Conservation (phyloP, 768 basidiomycete genomes). For the Exidia glandulosa region DNA sequence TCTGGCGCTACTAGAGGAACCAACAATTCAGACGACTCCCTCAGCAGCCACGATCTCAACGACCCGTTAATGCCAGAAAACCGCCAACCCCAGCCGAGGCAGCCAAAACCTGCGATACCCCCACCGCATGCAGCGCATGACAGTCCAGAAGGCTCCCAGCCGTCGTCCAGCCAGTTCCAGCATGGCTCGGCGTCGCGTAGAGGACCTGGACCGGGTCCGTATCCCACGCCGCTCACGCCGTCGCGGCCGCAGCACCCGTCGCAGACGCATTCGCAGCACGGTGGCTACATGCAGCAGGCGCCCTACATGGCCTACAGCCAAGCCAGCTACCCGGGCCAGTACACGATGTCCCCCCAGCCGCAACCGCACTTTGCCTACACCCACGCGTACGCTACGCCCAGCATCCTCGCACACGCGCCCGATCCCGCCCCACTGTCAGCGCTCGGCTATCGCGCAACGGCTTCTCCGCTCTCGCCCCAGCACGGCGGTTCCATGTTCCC, state of each 20-base stretch:
- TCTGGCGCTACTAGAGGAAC: background rate
- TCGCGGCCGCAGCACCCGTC: background rate
- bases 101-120: background rate
- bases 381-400: background rate
- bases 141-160: background rate
- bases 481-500: background rate
- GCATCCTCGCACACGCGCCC: background rate
- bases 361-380: background rate
- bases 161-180: background rate
- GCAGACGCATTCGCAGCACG: background rate
- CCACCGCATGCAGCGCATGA: background rate
- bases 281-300: background rate
- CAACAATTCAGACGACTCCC: background rate
- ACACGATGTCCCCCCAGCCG: slow-evolving; percentile 35
- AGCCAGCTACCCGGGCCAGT: slow-evolving; percentile 31
- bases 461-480: background rate
- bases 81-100: background rate
- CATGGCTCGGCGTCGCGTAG: background rate
- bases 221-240: background rate
- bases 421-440: background rate
- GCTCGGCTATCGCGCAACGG: background rate
- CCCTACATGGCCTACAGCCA: slow-evolving; percentile 16
- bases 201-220: background rate
- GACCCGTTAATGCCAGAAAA: background rate
- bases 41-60: background rate